Conservation (phyloP, 73 alveolate species). For the Tetrahymena elliotti region DNA sequence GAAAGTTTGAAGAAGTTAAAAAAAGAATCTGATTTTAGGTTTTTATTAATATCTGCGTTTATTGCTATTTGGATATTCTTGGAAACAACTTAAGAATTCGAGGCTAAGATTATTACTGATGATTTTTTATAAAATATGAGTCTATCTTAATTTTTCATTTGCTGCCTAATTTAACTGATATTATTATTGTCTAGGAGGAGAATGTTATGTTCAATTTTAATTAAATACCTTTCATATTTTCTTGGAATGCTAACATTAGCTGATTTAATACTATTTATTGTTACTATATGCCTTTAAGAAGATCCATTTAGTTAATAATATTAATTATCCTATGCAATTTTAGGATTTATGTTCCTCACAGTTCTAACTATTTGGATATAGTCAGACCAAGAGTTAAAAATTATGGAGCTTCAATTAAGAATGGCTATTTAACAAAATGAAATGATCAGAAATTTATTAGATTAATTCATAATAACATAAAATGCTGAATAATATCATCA, state of each 20-base stretch:
- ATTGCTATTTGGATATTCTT: neutral
- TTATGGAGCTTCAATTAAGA: neutral
- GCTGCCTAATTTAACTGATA: neutral
- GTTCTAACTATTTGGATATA: neutral
- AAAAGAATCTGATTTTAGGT: neutral
- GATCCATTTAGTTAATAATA: neutral
- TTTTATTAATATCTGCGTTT: neutral
- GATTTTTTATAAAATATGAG: neutral
- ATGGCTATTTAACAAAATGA: neutral
- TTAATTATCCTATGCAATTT: neutral
- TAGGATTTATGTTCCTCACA: neutral
- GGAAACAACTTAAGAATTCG: neutral
- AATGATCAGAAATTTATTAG: neutral
- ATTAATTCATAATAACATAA: neutral
- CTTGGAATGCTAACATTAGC: neutral
- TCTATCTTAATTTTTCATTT: neutral
- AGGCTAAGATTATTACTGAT: neutral
- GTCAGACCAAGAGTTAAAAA: neutral
- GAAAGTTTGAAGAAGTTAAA: neutral
- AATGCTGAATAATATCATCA: neutral
- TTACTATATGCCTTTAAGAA: neutral
- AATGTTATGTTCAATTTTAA: neutral
- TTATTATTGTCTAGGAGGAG: neutral
- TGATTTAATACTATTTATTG: neutral
- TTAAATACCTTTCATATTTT: neutral